Conservation (phyloP, 768 basidiomycete species). For the Phaffia australis region DNA sequence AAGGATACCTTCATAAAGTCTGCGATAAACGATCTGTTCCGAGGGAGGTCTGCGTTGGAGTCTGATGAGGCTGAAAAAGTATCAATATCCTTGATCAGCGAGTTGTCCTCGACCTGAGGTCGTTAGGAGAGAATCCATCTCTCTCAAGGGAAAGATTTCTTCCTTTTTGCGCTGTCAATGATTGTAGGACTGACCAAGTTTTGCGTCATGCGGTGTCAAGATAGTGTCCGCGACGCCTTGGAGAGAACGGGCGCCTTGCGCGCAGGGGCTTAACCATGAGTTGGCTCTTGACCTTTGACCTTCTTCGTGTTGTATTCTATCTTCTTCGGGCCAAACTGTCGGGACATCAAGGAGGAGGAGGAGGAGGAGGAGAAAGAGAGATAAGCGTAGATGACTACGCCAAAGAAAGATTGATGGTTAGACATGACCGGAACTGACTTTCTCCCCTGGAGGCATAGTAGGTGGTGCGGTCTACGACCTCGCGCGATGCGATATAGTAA, state of each 20-base stretch:
- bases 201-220: neutral
- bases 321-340: conserved; percentile 13
- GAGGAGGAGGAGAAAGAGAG: too few species aligned
- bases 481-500: conserved; percentile 8
- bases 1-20: conserved; percentile 11
- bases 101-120: too few species aligned
- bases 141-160: too few species aligned
- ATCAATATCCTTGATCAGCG: too few species aligned
- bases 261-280: conserved; percentile 13
- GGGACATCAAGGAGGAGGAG: neutral
- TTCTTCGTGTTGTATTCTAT: conserved; percentile 3
- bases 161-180: neutral
- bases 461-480: conserved; percentile 14
- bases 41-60: neutral
- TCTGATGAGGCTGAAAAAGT: neutral
- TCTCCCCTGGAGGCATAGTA: conserved; percentile 1
- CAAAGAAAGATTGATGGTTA: neutral
- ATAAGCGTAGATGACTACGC: too few species aligned
- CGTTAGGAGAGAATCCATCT: too few species aligned
- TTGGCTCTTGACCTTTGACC: conserved; percentile 3
- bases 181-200: neutral
- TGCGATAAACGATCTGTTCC: conserved; percentile 13
- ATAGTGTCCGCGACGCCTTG: conserved; percentile 5
- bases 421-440: neutral
- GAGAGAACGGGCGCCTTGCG: conserved; percentile 2